Evolutionary conservation across 495 filamentous ascomycete genomes (phyloP), one percentile per base, ranked within the genome.

Genomic region (Daldinia grandis): DNA sequence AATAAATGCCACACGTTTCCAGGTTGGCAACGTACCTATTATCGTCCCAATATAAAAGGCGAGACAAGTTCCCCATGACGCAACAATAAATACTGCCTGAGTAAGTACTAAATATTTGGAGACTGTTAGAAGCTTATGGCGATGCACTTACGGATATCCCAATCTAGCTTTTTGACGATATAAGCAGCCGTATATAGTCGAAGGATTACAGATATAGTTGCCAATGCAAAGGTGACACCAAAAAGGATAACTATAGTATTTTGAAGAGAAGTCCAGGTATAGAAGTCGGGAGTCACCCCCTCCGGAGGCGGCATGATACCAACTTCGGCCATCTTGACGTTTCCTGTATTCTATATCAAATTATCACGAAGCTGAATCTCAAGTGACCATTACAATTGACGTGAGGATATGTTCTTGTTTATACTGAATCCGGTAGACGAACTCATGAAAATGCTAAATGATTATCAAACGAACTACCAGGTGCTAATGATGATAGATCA

Each of bases 131-230:
- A 17, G 4, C 47, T 1, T 1, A 30, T 53, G 7, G 15, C n/a
- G 15, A 4, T n/a, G 17, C 8, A 40, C 54, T 57, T 40, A 63
- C 60, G n/a, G 19, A 63, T 40, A 55, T 63, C 60, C 60, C 60
- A 63, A 42, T 63, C 60, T 10, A 63, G 24, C 25, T 63, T 63
- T 25, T 55, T 63, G 19, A 63, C 60, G 10, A 63, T 54, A n/a
- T n/a, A n/a, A n/a, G n/a, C n/a, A 40, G 33, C 40, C 3, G 60
- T 63, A 21, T 63, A 63, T n/a, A 63, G 30, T 15, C 60, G 60
- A 37, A 55, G 49, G 15, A 33, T 21, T 6, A 63, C 1, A 12
- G 54, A 63, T 14, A 28, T 14, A 28, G 60, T 54, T 5, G 60
- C 60, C 1, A 63, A 6, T 10, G n/a, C 24, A 21, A 63, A 54